Percentiles rank a stretch among this genome's conserved stretches.
Evolutionary conservation across 345 rosid species (phyloP).

Genomic region (Citrus trifoliata): DNA sequence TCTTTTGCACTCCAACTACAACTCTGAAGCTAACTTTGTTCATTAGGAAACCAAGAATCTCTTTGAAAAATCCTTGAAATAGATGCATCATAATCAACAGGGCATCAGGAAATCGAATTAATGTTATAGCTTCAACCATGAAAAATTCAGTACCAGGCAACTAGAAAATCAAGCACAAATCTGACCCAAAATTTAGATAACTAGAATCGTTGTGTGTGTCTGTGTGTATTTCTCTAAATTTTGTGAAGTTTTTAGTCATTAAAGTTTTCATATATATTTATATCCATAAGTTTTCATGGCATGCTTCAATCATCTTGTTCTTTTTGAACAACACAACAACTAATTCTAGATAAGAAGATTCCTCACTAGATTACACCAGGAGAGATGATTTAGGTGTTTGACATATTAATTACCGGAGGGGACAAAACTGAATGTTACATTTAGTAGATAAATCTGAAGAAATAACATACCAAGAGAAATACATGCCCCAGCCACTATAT

Average conservation of each 20-base stretch:
- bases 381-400: neutral
- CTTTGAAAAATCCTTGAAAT: neutral
- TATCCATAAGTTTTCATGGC: neutral
- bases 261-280: neutral
- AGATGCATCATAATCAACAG: neutral
- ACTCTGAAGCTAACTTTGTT: neutral
- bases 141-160: neutral
- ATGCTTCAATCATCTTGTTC: neutral
- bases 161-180: neutral
- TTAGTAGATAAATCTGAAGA: conserved; percentile 1
- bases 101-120: neutral
- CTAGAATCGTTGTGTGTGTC: neutral
- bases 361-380: neutral
- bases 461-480: conserved; percentile 74
- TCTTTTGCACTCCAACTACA: neutral
- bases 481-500: conserved; percentile 91
- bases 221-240: neutral
- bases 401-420: neutral
- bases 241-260: neutral
- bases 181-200: neutral
- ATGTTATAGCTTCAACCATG: neutral
- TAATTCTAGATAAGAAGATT: neutral
- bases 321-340: neutral
- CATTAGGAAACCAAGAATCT: neutral
- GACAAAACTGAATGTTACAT: neutral